Evolutionary conservation across 768 basidiomycete species (phyloP), one percentile per base, ranked within the genome.

Genomic region (Baorangia bicolor): DNA sequence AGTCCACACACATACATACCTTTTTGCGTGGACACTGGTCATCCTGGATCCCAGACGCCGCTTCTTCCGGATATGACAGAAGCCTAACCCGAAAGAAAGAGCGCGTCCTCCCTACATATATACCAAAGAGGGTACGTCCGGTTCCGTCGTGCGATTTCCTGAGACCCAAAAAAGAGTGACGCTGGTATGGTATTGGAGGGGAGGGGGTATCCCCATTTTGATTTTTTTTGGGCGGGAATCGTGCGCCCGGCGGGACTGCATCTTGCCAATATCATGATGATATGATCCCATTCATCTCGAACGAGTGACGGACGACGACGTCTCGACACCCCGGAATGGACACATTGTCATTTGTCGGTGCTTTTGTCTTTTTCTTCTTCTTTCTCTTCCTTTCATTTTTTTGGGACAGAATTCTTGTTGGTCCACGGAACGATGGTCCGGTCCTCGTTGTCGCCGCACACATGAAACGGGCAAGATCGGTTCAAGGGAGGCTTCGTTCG

Each of bases 401-500:
- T n/a, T n/a, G n/a, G n/a, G n/a, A n/a, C n/a, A n/a, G n/a, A n/a
- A n/a, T n/a, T n/a, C n/a, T n/a, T n/a, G n/a, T n/a, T n/a, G n/a
- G n/a, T n/a, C n/a, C n/a, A n/a, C n/a, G n/a, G n/a, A n/a, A n/a
- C n/a, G n/a, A n/a, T n/a, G n/a, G n/a, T n/a, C n/a, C n/a, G n/a
- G n/a, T n/a, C n/a, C n/a, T 46, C 57, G 30, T 30, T 50, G 60
- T 63, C 47, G 55, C 64, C 63, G 56, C 64, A 60, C 0, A 39
- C 31, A 53, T 53, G 51, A 57, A 57, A 61, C 30, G 42, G 27
- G 16, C n/a, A 31, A 37, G 50, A 47, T 47, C 47, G 47, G 51
- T 27, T 35, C 38, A 41, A 3, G 20, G n/a, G n/a, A n/a, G n/a
- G n/a, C n/a, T n/a, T 49, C 28, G 42, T 21, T 63, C 61, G 58